phyloP scores from a whole-genome alignment of 208 protist genomes.

The Vickermania spadyakhi region DNA sequence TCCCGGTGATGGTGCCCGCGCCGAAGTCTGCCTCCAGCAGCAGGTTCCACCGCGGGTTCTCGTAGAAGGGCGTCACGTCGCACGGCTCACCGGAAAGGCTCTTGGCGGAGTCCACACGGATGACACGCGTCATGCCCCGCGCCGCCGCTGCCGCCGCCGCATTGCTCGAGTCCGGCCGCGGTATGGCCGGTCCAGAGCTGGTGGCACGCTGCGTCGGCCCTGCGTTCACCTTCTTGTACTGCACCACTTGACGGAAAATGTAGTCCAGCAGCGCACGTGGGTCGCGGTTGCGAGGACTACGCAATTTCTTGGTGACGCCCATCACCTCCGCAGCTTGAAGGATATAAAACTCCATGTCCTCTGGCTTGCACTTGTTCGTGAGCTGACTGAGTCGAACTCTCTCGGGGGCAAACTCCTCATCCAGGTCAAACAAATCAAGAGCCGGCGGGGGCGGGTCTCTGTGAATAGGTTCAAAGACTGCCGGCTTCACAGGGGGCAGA shows the following conservation, averaged over 20 bases:
- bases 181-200: conserved; percentile 6
- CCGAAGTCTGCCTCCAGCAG: conserved; percentile 65
- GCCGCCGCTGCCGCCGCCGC: conserved; percentile 36
- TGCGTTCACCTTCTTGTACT: conserved; percentile 85
- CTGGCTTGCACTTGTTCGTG: conserved; percentile 94
- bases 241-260: conserved; percentile 89
- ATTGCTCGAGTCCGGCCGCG: conserved; percentile 16
- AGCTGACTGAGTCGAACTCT: conserved; percentile 90
- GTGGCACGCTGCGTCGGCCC: conserved; percentile 12
- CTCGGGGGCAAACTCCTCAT: conserved; percentile 95
- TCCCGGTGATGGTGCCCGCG: conserved; percentile 59
- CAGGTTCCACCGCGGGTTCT: conserved; percentile 69
- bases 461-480: conserved; percentile 91
- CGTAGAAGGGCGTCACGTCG: conserved; percentile 75
- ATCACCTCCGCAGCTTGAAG: conserved; percentile 90
- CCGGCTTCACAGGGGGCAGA: conserved; percentile 91
- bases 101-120: conserved; percentile 47
- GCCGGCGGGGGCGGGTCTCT: conserved; percentile 85
- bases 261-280: conserved; percentile 88
- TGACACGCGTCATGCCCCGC: conserved; percentile 65
- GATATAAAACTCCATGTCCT: conserved; percentile 93
- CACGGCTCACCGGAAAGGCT: conserved; percentile 13
- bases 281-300: conserved; percentile 82
- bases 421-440: conserved; percentile 95
- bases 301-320: conserved; percentile 89